Conservation (phyloP, 1,139 yeast species). For the Saccharomyces hybrid region DNA sequence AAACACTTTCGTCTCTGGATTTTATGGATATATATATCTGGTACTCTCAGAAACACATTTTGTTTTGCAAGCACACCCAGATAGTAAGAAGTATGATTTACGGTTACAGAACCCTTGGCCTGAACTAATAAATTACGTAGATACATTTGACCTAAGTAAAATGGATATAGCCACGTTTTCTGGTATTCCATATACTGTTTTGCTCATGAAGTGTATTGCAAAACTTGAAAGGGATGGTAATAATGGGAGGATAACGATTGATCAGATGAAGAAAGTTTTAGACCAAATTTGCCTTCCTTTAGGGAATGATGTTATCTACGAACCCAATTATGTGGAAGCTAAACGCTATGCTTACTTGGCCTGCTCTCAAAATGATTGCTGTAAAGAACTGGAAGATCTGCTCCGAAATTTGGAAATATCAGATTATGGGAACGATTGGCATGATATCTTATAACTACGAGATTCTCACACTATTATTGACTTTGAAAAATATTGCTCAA, state of each 20-base stretch:
- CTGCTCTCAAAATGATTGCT: slow-evolving; percentile 11
- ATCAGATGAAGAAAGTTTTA: not conserved
- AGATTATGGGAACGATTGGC: slow-evolving; percentile 2
- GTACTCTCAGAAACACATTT: slow-evolving; percentile 47
- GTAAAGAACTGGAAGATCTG: not conserved
- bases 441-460: slow-evolving; percentile 23
- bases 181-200: slow-evolving; percentile 65
- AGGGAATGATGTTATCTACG: slow-evolving; percentile 33
- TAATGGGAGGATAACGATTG: not conserved
- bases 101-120: slow-evolving; percentile 72
- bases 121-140: slow-evolving; percentile 49
- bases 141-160: slow-evolving; percentile 41
- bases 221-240: slow-evolving; percentile 17
- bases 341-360: slow-evolving; percentile 50
- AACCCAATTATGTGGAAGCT: slow-evolving; percentile 70
- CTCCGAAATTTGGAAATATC: not conserved
- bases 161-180: slow-evolving; percentile 50
- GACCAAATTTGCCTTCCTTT: not conserved
- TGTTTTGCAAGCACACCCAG: slow-evolving; percentile 70
- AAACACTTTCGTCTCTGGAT: slow-evolving; percentile 36
- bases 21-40: slow-evolving; percentile 57
- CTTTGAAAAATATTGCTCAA: slow-evolving; percentile 46
- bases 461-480: slow-evolving; percentile 58
- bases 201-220: slow-evolving; percentile 51
- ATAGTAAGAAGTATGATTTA: slow-evolving; percentile 55